Conservation (phyloP, 2,329 filamentous ascomycete genomes). For the Cladosporium sp. region DNA sequence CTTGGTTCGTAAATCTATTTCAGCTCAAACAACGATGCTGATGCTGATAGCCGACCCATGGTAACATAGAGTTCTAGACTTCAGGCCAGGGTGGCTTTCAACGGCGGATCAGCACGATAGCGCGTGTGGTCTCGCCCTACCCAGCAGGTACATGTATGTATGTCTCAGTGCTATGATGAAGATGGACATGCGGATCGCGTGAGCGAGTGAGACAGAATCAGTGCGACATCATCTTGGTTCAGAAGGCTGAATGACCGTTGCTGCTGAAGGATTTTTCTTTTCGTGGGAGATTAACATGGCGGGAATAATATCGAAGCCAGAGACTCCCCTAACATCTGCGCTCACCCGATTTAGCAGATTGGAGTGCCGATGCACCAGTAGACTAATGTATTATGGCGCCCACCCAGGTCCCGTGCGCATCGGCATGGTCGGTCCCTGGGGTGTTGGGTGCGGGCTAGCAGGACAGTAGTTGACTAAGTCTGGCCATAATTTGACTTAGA, state of each 20-base stretch:
- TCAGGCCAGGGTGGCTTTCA: not conserved
- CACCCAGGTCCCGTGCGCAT: not conserved
- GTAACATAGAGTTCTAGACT: constrained; percentile 1
- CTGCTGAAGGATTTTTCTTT: not conserved
- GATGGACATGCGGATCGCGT: not conserved
- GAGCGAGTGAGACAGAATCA: not conserved
- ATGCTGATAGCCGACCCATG: not conserved
- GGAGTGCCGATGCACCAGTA: not conserved
- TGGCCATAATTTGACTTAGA: not conserved
- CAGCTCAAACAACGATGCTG: not conserved
- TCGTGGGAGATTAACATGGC: not conserved
- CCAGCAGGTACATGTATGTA: not conserved
- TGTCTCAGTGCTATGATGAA: constrained; percentile 5
- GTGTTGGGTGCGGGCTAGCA: not conserved
- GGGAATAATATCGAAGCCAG: not conserved
- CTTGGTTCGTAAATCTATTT: not conserved
- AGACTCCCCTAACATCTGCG: not conserved
- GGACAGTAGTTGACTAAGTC: too few relatives aligned
- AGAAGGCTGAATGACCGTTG: not conserved
- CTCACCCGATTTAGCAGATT: not conserved
- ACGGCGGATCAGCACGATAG: constrained; percentile 1
- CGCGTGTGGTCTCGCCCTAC: constrained; percentile 7
- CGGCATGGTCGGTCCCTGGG: not conserved
- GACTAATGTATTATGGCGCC: not conserved
- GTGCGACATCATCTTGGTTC: not conserved